These are phyloP conservation scores for Piedraia hortae DNA, from an alignment of 2,329 filamentous ascomycete genomes.

Conservation along the genomic window DNA sequence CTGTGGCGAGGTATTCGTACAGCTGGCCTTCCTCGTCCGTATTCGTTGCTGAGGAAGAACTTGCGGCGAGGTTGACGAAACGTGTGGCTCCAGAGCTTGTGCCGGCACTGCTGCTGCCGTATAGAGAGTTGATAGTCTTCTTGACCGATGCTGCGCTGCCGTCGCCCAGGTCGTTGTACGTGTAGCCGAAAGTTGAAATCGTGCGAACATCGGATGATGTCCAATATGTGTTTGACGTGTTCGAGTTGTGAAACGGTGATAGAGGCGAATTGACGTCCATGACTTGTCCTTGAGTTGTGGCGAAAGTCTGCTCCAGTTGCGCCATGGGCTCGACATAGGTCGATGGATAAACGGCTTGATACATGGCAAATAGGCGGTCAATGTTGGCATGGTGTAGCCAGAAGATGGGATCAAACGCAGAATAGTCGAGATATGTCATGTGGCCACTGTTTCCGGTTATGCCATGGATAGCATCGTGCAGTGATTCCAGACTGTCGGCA, in stretches of 20 bases:
- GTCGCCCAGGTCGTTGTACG: constrained; percentile 32
- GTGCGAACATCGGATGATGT: constrained; percentile 33
- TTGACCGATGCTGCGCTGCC: constrained; percentile 18
- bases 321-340: constrained; percentile 33
- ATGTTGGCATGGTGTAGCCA: constrained; percentile 50
- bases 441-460: constrained; percentile 33
- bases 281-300: constrained; percentile 25
- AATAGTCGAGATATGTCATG: constrained; percentile 42
- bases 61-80: constrained; percentile 2
- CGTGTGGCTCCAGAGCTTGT: neutral
- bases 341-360: constrained; percentile 45
- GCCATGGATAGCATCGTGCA: constrained; percentile 23
- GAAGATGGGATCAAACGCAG: constrained; percentile 56
- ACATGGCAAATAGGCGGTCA: constrained; percentile 48
- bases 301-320: constrained; percentile 30
- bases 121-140: constrained; percentile 30
- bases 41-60: constrained; percentile 8
- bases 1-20: constrained; percentile 40
- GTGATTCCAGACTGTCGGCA: constrained; percentile 29
- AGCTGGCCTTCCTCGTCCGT: constrained; percentile 18
- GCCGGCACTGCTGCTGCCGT: constrained; percentile 19
- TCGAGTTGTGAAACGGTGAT: constrained; percentile 34
- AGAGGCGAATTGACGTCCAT: constrained; percentile 18
- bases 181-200: constrained; percentile 39
- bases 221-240: constrained; percentile 34